Evolutionary conservation across 2,329 filamentous ascomycete species (phyloP).

Genomic region (Alternaria metachromatica): DNA sequence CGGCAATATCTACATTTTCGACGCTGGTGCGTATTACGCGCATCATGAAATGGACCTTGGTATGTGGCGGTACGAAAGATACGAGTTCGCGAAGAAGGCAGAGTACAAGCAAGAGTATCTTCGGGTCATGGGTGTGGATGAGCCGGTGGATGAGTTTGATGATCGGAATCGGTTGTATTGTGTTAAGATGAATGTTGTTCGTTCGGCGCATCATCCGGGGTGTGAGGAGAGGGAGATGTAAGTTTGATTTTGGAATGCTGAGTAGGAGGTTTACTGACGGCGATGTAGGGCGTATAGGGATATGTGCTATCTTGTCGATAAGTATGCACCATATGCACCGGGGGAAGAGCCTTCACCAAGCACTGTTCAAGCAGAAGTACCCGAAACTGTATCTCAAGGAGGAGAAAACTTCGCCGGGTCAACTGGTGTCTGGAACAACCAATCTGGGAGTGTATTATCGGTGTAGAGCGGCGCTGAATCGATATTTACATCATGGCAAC

Average conservation of each 20-base stretch:
- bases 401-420: no score
- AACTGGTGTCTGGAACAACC: accelerated
- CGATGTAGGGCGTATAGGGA: background rate
- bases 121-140: background rate
- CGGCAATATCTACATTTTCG: background rate
- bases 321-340: background rate
- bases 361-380: background rate
- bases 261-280: background rate
- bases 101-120: background rate
- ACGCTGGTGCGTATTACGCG: background rate
- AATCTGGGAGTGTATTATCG: accelerated
- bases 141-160: background rate
- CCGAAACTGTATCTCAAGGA: background rate
- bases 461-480: background rate
- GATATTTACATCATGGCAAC: no score
- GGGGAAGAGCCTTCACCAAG: background rate
- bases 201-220: background rate
- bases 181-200: background rate
- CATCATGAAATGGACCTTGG: background rate
- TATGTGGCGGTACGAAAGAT: background rate
- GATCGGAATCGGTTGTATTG: background rate
- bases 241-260: no score
- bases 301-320: background rate
- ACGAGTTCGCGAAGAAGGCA: background rate
- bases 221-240: no score